Evolutionary conservation across 768 basidiomycete species (phyloP).

Genomic region (Kwoniella shandongensis): DNA sequence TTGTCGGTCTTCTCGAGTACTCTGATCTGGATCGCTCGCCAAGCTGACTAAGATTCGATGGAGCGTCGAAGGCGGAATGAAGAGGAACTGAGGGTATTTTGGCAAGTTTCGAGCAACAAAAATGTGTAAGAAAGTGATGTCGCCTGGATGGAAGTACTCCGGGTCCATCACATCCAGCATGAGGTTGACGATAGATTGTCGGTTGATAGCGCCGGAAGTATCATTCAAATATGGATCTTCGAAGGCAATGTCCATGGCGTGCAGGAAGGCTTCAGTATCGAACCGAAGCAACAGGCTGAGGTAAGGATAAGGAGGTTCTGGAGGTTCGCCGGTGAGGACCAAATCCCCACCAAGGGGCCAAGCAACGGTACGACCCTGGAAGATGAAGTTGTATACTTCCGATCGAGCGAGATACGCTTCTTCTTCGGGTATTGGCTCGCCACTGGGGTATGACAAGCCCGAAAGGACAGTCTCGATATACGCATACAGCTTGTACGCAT

Average conservation of each 20-base stretch:
- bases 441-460: conserved; percentile 83
- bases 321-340: conserved; percentile 66
- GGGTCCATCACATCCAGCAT: conserved; percentile 68
- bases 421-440: conserved; percentile 65
- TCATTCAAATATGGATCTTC: conserved; percentile 90
- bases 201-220: conserved; percentile 63
- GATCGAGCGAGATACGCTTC: conserved; percentile 70
- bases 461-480: conserved; percentile 78
- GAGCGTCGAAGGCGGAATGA: conserved; percentile 66
- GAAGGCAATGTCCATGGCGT: conserved; percentile 89
- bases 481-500: conserved; percentile 88
- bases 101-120: conserved; percentile 95
- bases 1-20: conserved; percentile 89
- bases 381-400: conserved; percentile 77
- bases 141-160: conserved; percentile 49
- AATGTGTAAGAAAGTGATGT: conserved; percentile 83
- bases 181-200: conserved; percentile 78
- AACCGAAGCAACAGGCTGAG: conserved; percentile 77
- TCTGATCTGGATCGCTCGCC: conserved; percentile 69
- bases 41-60: conserved; percentile 76
- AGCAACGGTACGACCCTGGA: conserved; percentile 72
- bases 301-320: conserved; percentile 87
- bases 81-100: conserved; percentile 82
- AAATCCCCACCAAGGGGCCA: conserved; percentile 78
- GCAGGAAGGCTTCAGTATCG: conserved; percentile 90